These are phyloP conservation scores for Simplicillium aogashimaense DNA, from an alignment of 2,329 filamentous ascomycete genomes.

Conservation along the genomic window DNA sequence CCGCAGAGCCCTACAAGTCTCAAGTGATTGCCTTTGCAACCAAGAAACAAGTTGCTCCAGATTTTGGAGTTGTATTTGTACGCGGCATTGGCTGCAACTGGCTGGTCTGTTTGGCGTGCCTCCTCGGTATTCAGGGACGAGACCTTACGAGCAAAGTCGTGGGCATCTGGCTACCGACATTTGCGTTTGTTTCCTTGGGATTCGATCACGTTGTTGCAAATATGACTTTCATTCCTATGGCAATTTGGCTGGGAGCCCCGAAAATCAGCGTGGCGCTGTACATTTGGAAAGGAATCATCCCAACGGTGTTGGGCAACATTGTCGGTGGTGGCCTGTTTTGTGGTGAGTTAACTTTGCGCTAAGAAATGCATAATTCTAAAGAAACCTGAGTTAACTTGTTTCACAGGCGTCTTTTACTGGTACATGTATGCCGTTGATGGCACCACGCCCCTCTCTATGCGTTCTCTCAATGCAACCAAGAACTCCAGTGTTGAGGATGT, in stretches of 20 bases:
- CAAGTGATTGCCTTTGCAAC: constrained; percentile 34
- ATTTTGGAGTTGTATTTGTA: constrained; percentile 43
- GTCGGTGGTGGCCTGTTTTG: constrained; percentile 42
- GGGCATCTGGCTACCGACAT: constrained; percentile 46
- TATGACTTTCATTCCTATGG: constrained; percentile 43
- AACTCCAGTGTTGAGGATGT: too few relatives aligned
- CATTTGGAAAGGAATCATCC: constrained; percentile 48
- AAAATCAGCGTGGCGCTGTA: constrained; percentile 37
- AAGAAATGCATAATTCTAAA: too few relatives aligned
- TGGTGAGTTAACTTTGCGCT: constrained; percentile 22
- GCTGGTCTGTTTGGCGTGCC: constrained; percentile 46
- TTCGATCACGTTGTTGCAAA: constrained; percentile 49
- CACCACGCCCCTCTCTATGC: too few relatives aligned
- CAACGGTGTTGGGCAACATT: constrained; percentile 40
- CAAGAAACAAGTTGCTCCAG: constrained; percentile 35
- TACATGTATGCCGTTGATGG: too few relatives aligned
- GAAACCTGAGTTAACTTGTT: too few relatives aligned
- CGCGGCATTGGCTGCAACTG: constrained; percentile 46
- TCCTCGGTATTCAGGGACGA: constrained; percentile 33
- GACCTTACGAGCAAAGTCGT: constrained; percentile 43
- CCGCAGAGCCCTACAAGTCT: constrained; percentile 28
- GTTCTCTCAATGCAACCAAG: too few relatives aligned
- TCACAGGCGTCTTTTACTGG: too few relatives aligned
- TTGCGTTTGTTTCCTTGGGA: constrained; percentile 41
- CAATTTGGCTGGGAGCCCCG: constrained; percentile 35